A percentile compares a stretch with the other conserved stretches of the same genome.
These are phyloP conservation scores for Aspergillus tanneri DNA, from an alignment of 2,329 filamentous ascomycete species.

Conservation along the genomic window DNA sequence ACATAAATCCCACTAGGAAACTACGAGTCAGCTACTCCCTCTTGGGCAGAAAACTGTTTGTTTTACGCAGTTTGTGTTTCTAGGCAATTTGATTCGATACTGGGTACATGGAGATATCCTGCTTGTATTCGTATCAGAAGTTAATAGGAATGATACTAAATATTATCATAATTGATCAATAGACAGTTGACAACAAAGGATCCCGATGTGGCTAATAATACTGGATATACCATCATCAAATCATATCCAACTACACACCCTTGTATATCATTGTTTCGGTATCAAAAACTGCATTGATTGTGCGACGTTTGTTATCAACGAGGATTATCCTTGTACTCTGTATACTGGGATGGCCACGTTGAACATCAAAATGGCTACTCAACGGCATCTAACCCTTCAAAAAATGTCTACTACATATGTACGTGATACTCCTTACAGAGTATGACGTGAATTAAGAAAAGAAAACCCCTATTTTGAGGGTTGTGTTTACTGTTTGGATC, in stretches of 20 bases:
- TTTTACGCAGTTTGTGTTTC: too few relatives aligned
- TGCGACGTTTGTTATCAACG: too few relatives aligned
- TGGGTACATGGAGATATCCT: too few relatives aligned
- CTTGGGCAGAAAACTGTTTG: too few relatives aligned
- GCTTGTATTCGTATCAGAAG: too few relatives aligned
- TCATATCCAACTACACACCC: background rate
- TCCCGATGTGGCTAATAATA: background rate
- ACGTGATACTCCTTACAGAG: background rate
- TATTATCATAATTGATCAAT: too few relatives aligned
- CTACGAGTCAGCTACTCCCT: too few relatives aligned
- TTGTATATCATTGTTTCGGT: background rate
- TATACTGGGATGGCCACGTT: conserved; percentile 10
- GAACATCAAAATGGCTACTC: conserved; percentile 2
- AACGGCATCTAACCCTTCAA: conserved; percentile 1
- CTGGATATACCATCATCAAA: background rate
- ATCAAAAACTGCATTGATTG: too few relatives aligned
- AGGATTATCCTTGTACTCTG: conserved; percentile 1
- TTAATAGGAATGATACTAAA: too few relatives aligned
- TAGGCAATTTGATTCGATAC: too few relatives aligned
- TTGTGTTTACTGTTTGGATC: background rate
- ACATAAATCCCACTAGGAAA: too few relatives aligned
- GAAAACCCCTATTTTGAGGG: conserved; percentile 1
- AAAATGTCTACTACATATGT: background rate
- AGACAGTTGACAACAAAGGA: background rate
- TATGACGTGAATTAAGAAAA: background rate